These are phyloP conservation scores for Paraphoma chrysanthemicola DNA, from an alignment of 2,329 filamentous ascomycete genomes.

Conservation along the genomic window DNA sequence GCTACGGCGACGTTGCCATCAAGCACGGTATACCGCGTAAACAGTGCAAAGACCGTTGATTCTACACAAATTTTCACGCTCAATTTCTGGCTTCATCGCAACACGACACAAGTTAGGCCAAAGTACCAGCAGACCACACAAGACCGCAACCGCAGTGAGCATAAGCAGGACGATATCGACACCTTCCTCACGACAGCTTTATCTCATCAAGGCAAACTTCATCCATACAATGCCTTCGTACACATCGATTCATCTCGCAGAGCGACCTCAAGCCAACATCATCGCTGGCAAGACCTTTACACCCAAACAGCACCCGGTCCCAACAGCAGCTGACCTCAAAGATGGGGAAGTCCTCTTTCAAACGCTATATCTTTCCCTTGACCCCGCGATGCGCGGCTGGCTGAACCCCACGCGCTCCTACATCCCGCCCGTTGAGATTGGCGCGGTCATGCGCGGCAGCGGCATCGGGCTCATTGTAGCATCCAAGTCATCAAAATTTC, in stretches of 20 bases:
- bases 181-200: not conserved
- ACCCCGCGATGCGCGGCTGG: constrained; percentile 80
- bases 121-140: not conserved
- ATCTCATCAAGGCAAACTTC: not conserved
- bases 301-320: constrained; percentile 58
- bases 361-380: constrained; percentile 70
- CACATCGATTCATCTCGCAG: constrained; percentile 64
- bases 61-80: not conserved
- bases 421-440: constrained; percentile 71
- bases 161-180: not conserved
- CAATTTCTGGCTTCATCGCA: not conserved
- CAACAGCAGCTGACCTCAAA: constrained; percentile 58
- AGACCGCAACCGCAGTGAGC: not conserved
- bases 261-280: constrained; percentile 68
- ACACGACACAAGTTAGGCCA: not conserved
- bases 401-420: constrained; percentile 67
- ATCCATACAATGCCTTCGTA: constrained; percentile 45
- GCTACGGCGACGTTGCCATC: constrained; percentile 8
- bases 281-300: constrained; percentile 71
- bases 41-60: constrained; percentile 16
- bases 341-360: constrained; percentile 69
- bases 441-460: constrained; percentile 71
- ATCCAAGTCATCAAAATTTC: constrained; percentile 62
- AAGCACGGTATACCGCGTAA: constrained; percentile 16
- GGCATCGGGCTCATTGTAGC: constrained; percentile 68